These are phyloP conservation scores for Fusarium annulatum DNA, from an alignment of 2,329 filamentous ascomycete genomes.

Conservation along the genomic window DNA sequence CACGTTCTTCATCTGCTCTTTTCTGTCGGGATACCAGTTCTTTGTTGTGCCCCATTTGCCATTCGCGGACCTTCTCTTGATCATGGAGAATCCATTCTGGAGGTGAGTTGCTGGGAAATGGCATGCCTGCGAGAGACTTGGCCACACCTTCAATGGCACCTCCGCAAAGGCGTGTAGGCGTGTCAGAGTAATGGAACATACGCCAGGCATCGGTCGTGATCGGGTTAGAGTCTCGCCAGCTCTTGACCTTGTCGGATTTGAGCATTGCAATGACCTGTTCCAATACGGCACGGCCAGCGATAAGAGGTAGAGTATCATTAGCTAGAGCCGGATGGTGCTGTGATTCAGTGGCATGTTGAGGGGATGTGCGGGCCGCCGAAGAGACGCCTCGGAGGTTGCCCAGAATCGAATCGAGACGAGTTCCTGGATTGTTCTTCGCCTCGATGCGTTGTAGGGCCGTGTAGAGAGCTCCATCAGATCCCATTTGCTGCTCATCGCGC, in stretches of 20 bases:
- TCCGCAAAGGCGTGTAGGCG: slow-evolving; percentile 56
- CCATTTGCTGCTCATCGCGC: slow-evolving; percentile 59
- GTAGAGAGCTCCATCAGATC: slow-evolving; percentile 55
- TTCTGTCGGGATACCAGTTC: slow-evolving; percentile 53
- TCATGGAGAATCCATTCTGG: slow-evolving; percentile 64
- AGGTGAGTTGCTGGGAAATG: slow-evolving; percentile 62
- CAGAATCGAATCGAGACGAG: slow-evolving; percentile 55
- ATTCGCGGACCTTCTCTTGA: slow-evolving; percentile 60
- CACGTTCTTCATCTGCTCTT: slow-evolving; percentile 52
- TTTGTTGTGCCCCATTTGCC: slow-evolving; percentile 62
- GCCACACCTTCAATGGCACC: slow-evolving; percentile 57
- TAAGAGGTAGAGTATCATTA: slow-evolving; percentile 45
- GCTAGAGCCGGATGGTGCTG: slow-evolving; percentile 17
- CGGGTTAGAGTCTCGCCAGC: slow-evolving; percentile 57
- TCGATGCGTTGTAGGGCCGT: slow-evolving; percentile 58
- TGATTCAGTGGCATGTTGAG: slow-evolving; percentile 18
- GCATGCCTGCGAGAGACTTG: slow-evolving; percentile 56
- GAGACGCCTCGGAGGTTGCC: slow-evolving; percentile 48
- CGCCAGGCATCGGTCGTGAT: slow-evolving; percentile 49
- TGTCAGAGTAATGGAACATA: slow-evolving; percentile 56
- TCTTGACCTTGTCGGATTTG: slow-evolving; percentile 55
- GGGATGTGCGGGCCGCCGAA: slow-evolving; percentile 20
- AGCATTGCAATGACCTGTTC: slow-evolving; percentile 58
- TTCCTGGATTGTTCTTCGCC: slow-evolving; percentile 49
- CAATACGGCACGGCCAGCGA: slow-evolving; percentile 50